Percentiles rank a stretch among this genome's conserved stretches.
Evolutionary conservation across 805 yeast species (phyloP).

Genomic region (Starmerella riodocensis): DNA sequence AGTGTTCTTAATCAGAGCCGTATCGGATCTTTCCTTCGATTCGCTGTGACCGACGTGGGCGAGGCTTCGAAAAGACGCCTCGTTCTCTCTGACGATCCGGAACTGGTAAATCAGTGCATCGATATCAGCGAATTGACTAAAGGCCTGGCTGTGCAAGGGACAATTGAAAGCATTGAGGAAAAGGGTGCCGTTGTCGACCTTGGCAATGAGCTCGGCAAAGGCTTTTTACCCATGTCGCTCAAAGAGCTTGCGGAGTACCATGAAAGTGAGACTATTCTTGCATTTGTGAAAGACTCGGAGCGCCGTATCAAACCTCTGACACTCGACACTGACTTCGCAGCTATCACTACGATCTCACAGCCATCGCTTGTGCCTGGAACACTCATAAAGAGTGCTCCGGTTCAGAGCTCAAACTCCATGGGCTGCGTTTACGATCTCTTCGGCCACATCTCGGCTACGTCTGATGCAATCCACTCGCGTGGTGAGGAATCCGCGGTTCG

Average conservation of each 20-base stretch:
- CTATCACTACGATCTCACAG: constrained; percentile 57
- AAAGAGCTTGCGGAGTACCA: constrained; percentile 38
- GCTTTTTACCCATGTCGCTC: constrained; percentile 60
- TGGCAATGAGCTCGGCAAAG: constrained; percentile 36
- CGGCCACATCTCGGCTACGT: constrained; percentile 62
- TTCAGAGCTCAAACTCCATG: constrained; percentile 36
- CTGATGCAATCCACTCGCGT: constrained; percentile 54
- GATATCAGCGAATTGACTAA: constrained; percentile 48
- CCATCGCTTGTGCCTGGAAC: constrained; percentile 56
- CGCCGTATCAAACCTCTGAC: constrained; percentile 13
- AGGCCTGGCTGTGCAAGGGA: constrained; percentile 60
- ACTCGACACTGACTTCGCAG: constrained; percentile 31
- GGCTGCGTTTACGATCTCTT: constrained; percentile 65
- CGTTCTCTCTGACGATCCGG: constrained; percentile 52
- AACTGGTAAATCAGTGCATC: constrained; percentile 47
- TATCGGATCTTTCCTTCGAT: constrained; percentile 79
- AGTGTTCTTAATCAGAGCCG: constrained; percentile 43
- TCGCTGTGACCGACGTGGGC: constrained; percentile 49
- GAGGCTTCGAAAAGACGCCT: constrained; percentile 28
- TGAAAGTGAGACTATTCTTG: constrained; percentile 59
- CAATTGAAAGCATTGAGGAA: constrained; percentile 73
- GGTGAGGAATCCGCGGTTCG: constrained; percentile 9
- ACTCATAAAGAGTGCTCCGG: constrained; percentile 57
- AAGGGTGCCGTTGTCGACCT: constrained; percentile 72
- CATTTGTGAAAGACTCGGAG: constrained; percentile 32